These are phyloP conservation scores for Ophiosphaerella korrae DNA, from an alignment of 2,329 filamentous ascomycete genomes.

Conservation along the genomic window DNA sequence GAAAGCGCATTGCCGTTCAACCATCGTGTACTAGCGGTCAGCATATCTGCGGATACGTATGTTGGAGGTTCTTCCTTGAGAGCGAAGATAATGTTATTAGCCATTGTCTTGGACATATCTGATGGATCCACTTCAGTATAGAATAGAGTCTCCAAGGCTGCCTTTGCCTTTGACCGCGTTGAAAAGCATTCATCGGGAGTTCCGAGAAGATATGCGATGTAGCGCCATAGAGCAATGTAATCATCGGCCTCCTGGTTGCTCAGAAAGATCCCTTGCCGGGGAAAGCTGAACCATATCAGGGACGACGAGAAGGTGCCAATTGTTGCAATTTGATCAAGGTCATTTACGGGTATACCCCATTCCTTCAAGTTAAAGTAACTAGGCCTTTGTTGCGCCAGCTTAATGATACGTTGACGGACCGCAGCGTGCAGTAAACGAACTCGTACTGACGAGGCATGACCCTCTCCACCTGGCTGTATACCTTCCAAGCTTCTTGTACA, in stretches of 20 bases:
- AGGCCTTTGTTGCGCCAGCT: conserved; percentile 60
- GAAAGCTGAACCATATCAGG: conserved; percentile 71
- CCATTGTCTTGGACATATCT: conserved; percentile 65
- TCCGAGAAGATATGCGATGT: conserved; percentile 73
- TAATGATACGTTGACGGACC: conserved; percentile 68
- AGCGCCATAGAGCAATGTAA: conserved; percentile 77
- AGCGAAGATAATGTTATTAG: conserved; percentile 75
- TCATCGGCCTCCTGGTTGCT: conserved; percentile 66
- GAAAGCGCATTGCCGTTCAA: conserved; percentile 70
- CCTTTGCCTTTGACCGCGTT: conserved; percentile 60
- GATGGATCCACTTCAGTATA: conserved; percentile 70
- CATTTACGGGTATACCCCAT: conserved; percentile 72
- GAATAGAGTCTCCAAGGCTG: conserved; percentile 70
- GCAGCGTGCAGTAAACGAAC: conserved; percentile 72
- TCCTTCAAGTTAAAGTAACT: conserved; percentile 66
- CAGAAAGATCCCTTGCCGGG: conserved; percentile 73
- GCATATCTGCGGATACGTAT: conserved; percentile 68
- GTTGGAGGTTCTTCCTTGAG: conserved; percentile 70
- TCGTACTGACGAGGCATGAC: conserved; percentile 67
- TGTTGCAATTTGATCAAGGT: conserved; percentile 75
- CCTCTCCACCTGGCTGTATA: conserved; percentile 70
- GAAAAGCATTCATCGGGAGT: conserved; percentile 67
- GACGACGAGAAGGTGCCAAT: conserved; percentile 72
- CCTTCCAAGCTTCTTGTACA: conserved; percentile 68
- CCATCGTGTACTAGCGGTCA: conserved; percentile 71